Base-by-base conservation (phyloP, 163 green algal species). In the Volvox carteri region DNA sequence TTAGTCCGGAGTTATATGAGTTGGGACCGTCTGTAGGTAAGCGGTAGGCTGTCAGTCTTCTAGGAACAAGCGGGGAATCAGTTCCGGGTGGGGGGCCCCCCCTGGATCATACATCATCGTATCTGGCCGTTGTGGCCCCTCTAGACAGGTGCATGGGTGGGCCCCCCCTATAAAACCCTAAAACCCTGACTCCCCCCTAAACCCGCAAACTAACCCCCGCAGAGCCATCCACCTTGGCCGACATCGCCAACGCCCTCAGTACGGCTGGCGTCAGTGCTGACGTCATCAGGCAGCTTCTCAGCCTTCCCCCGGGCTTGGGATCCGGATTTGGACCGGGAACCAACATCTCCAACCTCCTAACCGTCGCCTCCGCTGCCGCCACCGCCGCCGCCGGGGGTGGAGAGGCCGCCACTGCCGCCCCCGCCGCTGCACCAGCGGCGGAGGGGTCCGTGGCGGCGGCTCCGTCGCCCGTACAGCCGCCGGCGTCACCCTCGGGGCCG, bases 271-370 rank as follows among this genome's bases (percentile, higher is more conserved):
- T 70, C 60, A 50, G 28, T 30, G 44, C 16, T 4, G 60, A 78
- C 16, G 44, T 78, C 60, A 86, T 86, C 41, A 65, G 62, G 7
- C 79, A 78, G 33, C 62, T 86, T n/a, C 33, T 86, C 58, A 60
- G 58, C 76, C 76, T 72, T 16, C 76, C 76, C 5, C 37, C n/a
- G n/a, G n/a, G n/a, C n/a, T n/a, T n/a, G n/a, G n/a, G n/a, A n/a
- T n/a, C n/a, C n/a, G n/a, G n/a, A n/a, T n/a, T n/a, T n/a, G n/a
- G n/a, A n/a, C n/a, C 76, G 14, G 56, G n/a, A 28, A 42, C 8
- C 44, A 50, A 42, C 73, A n/a, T n/a, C n/a, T n/a, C 73, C 70
- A 41, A 3, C 73, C 28, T 2, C 73, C n/a, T 8, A 23, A 50
- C 25, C 73, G 2, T 44, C 1, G 73, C 44, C 72, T 28, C 28